Evolutionary conservation across 2,329 filamentous ascomycete species (phyloP), one percentile per base, ranked within the genome.

Genomic region (Cryphonectria carpinicola): DNA sequence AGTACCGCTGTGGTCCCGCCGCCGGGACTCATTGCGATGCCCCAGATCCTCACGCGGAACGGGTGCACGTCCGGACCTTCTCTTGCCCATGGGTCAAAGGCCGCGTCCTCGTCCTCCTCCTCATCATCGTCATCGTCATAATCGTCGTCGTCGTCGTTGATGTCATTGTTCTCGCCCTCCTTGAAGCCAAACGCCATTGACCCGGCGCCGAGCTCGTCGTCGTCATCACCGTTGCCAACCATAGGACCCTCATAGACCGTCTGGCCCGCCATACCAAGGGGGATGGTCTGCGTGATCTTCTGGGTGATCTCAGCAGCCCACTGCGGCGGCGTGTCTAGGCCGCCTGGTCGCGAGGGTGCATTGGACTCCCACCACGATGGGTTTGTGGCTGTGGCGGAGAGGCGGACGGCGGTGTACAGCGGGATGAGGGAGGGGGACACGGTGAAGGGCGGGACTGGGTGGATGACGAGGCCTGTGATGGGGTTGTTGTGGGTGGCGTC

Each of bases 331-430:
- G 43, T 37, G 17, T 70, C 70, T 1, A 73, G 14, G 78, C 80
- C 0, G 69, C 2, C 76, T 52, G 35, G 49, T 49, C 13, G 25
- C 39, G 60, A 11, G 19, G 81, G 77, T 1, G 83, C 75, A 73
- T 86, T 89, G 22, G 83, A 85, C 71, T 88, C 83, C 72, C 84
- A 86, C 87, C 87, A 89, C 25, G 49, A 17, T 73, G 84, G 81
- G 19, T 86, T 88, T 2, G 80, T 82, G 4, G 82, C 78, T 0
- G 86, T 88, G 11, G 84, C 87, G 0, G 86, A 86, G 46, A 86
- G 79, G 25, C 88, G 84, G 41, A 86, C 81, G 13, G 88, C 80
- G 0, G 87, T 85, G 76, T 88, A 89, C 7, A 81, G 77, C 0
- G 87, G 86, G 0, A 79, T 78, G 0, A 78, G 71, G 0, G 78